These are phyloP conservation scores for Mitragyna speciosa DNA, from an alignment of 257 asterid genomes.

Conservation along the genomic window DNA sequence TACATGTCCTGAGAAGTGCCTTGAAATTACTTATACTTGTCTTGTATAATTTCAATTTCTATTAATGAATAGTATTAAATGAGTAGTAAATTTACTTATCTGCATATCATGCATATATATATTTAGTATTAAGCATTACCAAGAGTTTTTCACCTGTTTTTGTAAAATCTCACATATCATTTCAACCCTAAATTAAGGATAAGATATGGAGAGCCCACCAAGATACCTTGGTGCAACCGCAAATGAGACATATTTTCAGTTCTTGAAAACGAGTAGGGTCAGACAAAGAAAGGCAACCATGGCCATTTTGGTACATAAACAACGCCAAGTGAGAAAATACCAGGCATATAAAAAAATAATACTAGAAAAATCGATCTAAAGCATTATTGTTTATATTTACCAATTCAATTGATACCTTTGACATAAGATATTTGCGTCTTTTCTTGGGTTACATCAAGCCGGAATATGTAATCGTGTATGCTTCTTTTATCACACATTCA, in stretches of 20 bases:
- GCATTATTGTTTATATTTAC: not conserved
- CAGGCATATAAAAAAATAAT: not conserved
- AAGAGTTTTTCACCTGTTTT: not conserved
- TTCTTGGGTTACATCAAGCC: not conserved
- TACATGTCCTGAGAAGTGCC: not conserved
- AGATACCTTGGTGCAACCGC: not conserved
- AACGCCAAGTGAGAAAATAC: not conserved
- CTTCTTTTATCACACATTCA: conserved; percentile 6
- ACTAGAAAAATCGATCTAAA: not conserved
- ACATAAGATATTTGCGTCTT: not conserved
- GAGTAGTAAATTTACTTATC: too few species aligned
- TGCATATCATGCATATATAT: too few species aligned
- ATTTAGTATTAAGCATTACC: too few species aligned
- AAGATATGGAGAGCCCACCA: not conserved
- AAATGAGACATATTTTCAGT: not conserved
- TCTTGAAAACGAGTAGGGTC: not conserved
- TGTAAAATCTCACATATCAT: not conserved
- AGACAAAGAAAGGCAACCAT: not conserved
- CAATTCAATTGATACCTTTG: not conserved
- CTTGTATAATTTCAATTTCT: too few species aligned
- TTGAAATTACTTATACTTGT: not conserved
- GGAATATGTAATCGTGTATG: not conserved
- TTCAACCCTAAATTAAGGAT: not conserved
- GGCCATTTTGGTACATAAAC: not conserved
- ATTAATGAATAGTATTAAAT: too few species aligned